Conservation (phyloP, 768 basidiomycete genomes). For the Cyclocybe aegerita region DNA sequence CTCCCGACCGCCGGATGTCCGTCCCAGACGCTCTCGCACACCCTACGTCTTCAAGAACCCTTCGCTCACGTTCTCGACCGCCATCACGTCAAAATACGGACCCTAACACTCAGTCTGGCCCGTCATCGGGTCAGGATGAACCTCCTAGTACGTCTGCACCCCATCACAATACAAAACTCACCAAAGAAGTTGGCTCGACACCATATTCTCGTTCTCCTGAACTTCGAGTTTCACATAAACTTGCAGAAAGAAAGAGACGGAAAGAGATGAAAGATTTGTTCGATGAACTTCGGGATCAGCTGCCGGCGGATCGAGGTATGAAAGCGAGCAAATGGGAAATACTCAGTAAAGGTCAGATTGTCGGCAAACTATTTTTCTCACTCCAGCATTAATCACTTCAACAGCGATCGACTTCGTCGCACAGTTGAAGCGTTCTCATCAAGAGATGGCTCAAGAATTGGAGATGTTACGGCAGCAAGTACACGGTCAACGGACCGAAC, state of each 20-base stretch:
- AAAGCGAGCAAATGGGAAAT: conserved; percentile 99
- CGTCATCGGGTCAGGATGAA: conserved; percentile 20
- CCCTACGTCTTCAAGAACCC: conserved; percentile 42
- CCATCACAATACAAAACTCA: too few relatives aligned
- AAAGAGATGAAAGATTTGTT: conserved; percentile 99
- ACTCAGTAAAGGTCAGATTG: conserved; percentile 77
- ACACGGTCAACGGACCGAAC: conserved; percentile 60
- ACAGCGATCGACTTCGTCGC: conserved; percentile 87
- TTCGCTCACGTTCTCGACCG: conserved; percentile 70
- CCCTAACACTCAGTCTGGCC: conserved; percentile 31
- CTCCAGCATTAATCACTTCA: conserved; percentile 3
- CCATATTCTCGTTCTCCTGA: conserved; percentile 97
- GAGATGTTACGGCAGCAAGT: conserved; percentile 78
- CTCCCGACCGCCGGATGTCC: conserved; percentile 75
- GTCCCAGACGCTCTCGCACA: conserved; percentile 59
- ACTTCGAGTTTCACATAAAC: conserved; percentile 91
- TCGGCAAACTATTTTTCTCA: conserved; percentile 9
- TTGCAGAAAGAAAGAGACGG: conserved; percentile 93
- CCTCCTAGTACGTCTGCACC: too few relatives aligned
- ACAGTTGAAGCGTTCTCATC: conserved; percentile 73
- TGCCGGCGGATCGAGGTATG: conserved; percentile 91
- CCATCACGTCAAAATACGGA: conserved; percentile 61
- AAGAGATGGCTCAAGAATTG: conserved; percentile 77
- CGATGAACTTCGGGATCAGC: conserved; percentile 90
- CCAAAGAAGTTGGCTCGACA: conserved; percentile 55